phyloP scores from a whole-genome alignment of 116 monocot species.

The Papilionanthe hybrid region DNA sequence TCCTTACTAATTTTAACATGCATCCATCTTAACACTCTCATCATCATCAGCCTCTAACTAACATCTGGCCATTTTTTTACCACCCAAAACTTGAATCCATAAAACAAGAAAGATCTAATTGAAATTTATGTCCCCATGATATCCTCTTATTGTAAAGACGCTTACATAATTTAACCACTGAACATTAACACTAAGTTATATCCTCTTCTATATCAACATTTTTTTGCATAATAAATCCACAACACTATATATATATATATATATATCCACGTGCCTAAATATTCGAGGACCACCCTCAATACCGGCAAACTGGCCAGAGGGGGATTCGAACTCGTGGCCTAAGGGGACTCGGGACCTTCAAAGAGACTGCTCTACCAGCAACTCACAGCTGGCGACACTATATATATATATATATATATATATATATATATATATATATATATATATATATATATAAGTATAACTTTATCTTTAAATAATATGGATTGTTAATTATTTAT shows the following conservation, averaged over 20 bases:
- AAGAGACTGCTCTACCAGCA: no score
- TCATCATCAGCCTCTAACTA: not conserved
- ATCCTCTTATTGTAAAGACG: not conserved
- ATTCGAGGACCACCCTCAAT: no score
- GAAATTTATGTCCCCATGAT: not conserved
- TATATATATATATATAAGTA: not conserved
- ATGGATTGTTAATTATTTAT: not conserved
- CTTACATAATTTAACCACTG: not conserved
- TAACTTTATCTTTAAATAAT: not conserved
- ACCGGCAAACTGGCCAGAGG: no score
- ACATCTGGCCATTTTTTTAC: not conserved
- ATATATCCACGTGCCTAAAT: no score
- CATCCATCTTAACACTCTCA: not conserved
- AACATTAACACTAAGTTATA: not conserved
- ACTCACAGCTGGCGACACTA: no score
- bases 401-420: no score
- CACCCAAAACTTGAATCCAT: not conserved
- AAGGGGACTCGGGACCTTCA: no score
- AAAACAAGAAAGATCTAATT: not conserved
- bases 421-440: no score
- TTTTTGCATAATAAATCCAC: not conserved
- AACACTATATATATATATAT: not conserved
- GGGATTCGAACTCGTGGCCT: no score
- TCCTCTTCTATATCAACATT: not conserved
- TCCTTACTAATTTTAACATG: not conserved